Evolutionary conservation across 768 basidiomycete species (phyloP).

Genomic region (Suillus decipiens): DNA sequence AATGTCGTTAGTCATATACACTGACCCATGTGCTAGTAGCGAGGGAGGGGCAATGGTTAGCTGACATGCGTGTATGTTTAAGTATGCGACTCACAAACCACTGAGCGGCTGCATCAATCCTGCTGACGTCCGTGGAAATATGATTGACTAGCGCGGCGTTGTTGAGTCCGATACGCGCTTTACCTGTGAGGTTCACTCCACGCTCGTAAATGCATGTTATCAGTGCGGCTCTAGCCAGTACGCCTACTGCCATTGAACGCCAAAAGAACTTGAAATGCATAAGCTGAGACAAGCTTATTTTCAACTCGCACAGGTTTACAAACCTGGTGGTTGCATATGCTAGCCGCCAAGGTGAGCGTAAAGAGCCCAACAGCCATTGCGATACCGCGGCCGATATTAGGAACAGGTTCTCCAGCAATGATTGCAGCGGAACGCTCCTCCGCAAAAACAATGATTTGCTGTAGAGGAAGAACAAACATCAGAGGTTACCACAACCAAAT

Average conservation of each 20-base stretch:
- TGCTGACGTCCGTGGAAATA: slow-evolving; percentile 66
- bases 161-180: slow-evolving; percentile 61
- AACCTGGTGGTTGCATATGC: slow-evolving; percentile 65
- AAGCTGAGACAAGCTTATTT: background rate
- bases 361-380: slow-evolving; percentile 61
- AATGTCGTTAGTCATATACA: background rate
- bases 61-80: background rate
- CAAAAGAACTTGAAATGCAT: slow-evolving; percentile 61
- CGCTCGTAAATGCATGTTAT: slow-evolving; percentile 74
- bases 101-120: slow-evolving; percentile 62
- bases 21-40: slow-evolving; percentile 42
- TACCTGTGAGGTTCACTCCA: slow-evolving; percentile 63
- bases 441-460: slow-evolving; percentile 64
- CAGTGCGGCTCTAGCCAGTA: slow-evolving; percentile 63
- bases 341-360: slow-evolving; percentile 48
- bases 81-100: slow-evolving; percentile 61
- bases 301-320: background rate
- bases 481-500: background rate
- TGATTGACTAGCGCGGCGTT: slow-evolving; percentile 66
- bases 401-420: slow-evolving; percentile 34
- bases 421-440: slow-evolving; percentile 47
- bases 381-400: slow-evolving; percentile 54
- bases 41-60: background rate
- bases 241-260: slow-evolving; percentile 66
- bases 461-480: slow-evolving; percentile 3